Percentiles rank a stretch among this genome's conserved stretches.
phyloP scores from a whole-genome alignment of 208 protist species.

The Trypanosoma rangeli region DNA sequence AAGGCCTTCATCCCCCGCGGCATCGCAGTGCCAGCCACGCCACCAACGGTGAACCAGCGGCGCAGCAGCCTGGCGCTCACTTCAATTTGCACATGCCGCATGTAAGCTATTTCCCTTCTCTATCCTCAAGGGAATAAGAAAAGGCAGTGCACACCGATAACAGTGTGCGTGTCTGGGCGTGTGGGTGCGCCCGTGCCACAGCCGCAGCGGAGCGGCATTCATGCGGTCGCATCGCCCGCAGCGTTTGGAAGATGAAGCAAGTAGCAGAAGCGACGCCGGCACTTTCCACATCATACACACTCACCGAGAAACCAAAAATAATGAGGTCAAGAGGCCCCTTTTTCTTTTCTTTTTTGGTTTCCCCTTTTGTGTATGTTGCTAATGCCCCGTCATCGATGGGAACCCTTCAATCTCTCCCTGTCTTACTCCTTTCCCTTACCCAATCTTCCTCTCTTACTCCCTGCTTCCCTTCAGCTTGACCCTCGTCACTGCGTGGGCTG shows the following conservation, averaged over 20 bases:
- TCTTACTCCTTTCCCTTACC: not conserved
- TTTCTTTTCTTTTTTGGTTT: not conserved
- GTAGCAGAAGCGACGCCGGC: not conserved
- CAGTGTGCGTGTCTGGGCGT: not conserved
- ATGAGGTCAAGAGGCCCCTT: not conserved
- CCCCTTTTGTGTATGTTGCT: not conserved
- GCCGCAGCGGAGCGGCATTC: not conserved
- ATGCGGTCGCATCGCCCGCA: not conserved
- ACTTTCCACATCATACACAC: not conserved
- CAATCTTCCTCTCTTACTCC: not conserved
- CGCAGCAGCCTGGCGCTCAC: not conserved
- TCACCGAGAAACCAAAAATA: not conserved
- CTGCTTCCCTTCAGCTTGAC: not conserved
- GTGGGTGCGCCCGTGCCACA: not conserved
- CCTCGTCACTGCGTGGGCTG: not conserved
- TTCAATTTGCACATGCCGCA: not conserved
- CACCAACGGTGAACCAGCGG: slow-evolving; percentile 36
- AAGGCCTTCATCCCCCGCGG: slow-evolving; percentile 54
- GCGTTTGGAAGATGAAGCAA: not conserved
- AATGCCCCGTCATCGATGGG: not conserved
- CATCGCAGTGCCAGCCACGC: slow-evolving; percentile 38
- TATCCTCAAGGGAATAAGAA: slow-evolving; percentile 1
- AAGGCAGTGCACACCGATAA: slow-evolving; percentile 4
- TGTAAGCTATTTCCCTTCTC: not conserved
- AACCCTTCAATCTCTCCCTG: not conserved